Evolutionary conservation across 75 land plant species (phyloP).

Genomic region (Adiantum capillusveneris): DNA sequence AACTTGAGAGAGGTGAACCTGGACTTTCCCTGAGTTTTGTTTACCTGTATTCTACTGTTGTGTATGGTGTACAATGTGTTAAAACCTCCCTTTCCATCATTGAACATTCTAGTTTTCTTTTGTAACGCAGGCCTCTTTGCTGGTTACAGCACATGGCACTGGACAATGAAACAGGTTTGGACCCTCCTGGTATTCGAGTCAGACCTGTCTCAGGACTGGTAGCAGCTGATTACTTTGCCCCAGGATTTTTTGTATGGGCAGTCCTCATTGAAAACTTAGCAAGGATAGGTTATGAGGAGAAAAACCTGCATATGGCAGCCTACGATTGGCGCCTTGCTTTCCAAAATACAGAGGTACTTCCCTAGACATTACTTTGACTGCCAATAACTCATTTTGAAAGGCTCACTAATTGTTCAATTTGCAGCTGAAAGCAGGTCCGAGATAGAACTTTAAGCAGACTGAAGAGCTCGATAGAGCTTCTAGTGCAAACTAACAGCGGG

Average conservation of each 20-base stretch:
- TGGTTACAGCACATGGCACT: constrained; percentile 94
- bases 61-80: too few species aligned
- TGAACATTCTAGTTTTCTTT: too few species aligned
- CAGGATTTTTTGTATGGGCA: constrained; percentile 38
- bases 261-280: constrained; percentile 35
- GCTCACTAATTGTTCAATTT: not conserved
- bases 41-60: too few species aligned
- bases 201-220: constrained; percentile 38
- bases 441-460: constrained; percentile 76
- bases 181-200: constrained; percentile 51
- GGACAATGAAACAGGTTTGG: constrained; percentile 88
- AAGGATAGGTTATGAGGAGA: constrained; percentile 83
- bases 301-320: constrained; percentile 88
- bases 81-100: too few species aligned
- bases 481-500: constrained; percentile 79
- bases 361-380: not conserved
- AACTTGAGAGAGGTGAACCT: too few species aligned
- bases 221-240: constrained; percentile 36
- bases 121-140: constrained; percentile 92
- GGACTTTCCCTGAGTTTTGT: too few species aligned
- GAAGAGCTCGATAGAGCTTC: constrained; percentile 74
- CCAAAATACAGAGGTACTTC: constrained; percentile 84
- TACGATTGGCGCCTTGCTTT: constrained; percentile 93
- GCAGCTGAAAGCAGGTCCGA: constrained; percentile 41
- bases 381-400: not conserved